These are phyloP conservation scores for Acanthamoeba royreba DNA, from an alignment of 208 protist species.

Conservation along the genomic window DNA sequence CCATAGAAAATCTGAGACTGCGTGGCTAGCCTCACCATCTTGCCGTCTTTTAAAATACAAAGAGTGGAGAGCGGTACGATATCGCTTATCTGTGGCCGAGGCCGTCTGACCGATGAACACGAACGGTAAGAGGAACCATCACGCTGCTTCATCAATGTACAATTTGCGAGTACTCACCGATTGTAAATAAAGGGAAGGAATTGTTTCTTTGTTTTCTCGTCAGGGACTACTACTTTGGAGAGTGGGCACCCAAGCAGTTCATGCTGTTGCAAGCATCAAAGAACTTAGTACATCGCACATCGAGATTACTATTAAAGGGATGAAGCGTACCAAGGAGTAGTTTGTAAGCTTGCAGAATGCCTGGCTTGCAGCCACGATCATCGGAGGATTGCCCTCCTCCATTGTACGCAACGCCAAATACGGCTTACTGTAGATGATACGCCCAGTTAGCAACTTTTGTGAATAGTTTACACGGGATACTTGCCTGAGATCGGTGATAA, in stretches of 20 bases:
- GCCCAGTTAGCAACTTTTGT: not conserved
- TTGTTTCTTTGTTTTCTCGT: not conserved
- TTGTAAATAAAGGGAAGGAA: not conserved
- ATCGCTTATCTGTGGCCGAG: not conserved
- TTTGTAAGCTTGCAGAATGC: not conserved
- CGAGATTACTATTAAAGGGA: not conserved
- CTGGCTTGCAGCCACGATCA: not conserved
- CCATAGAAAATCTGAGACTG: not conserved
- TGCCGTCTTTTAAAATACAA: not conserved
- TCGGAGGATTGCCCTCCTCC: not conserved
- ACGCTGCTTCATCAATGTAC: not conserved
- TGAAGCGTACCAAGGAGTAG: not conserved
- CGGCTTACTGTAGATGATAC: not conserved
- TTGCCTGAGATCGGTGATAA: not conserved
- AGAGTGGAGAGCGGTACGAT: not conserved
- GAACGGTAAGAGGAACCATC: not conserved
- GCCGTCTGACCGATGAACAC: not conserved
- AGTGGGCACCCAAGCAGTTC: slow-evolving; percentile 3
- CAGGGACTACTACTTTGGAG: not conserved
- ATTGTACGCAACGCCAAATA: not conserved
- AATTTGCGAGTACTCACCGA: not conserved
- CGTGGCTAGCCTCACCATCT: not conserved
- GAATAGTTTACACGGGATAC: not conserved
- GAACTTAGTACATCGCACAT: not conserved
- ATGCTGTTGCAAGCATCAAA: not conserved